Evolutionary conservation across 2,329 filamentous ascomycete species (phyloP).

Genomic region (Sarocladiaceae sp.): DNA sequence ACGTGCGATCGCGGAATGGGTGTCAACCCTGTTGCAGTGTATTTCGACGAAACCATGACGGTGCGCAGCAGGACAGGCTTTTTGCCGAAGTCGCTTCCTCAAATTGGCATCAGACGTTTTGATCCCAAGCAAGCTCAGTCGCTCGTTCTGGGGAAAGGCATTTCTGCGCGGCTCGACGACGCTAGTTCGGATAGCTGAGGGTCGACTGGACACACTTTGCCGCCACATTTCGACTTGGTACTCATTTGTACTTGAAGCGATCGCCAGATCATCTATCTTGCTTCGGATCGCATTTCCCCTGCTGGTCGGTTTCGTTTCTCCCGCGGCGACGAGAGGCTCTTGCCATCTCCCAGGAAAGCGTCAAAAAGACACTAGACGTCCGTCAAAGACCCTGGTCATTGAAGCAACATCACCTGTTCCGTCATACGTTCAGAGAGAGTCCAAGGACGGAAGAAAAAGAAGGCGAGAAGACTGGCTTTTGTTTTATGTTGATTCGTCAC

Average conservation of each 20-base stretch:
- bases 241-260: background rate
- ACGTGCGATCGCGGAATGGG: background rate
- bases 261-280: background rate
- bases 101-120: no score
- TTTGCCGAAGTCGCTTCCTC: background rate
- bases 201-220: background rate
- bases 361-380: no score
- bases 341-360: no score
- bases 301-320: no score
- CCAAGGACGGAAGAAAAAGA: no score
- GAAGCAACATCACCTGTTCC: no score
- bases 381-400: no score
- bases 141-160: background rate
- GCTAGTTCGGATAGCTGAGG: slow-evolving; percentile 7
- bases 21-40: background rate
- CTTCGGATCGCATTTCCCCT: no score
- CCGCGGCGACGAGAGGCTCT: no score
- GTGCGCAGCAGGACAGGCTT: background rate
- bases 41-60: background rate
- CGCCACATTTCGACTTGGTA: background rate
- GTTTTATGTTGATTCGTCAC: slow-evolving; percentile 2
- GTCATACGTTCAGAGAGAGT: background rate
- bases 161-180: slow-evolving; percentile 7
- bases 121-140: no score
- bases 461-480: slow-evolving; percentile 5